Percentiles rank a stretch among this genome's conserved stretches.
These are phyloP conservation scores for Brasenia schreberi DNA, from an alignment of 164 flowering plant genomes.

Conservation along the genomic window DNA sequence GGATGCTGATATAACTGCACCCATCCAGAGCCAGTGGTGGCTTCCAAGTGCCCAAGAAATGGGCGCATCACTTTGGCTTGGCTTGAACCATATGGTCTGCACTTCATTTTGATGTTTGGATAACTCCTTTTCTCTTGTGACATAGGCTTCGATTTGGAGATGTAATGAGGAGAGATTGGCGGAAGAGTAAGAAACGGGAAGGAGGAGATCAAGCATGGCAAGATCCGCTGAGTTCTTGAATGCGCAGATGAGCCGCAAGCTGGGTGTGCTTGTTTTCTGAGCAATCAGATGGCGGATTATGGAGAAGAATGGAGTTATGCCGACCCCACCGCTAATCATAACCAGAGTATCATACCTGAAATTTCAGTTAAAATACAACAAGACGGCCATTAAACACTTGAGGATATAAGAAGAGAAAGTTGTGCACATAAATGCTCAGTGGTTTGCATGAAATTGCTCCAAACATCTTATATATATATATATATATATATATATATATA, in stretches of 20 bases:
- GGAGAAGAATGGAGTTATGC: slow-evolving; percentile 73
- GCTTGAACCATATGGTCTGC: slow-evolving; percentile 52
- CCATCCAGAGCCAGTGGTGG: slow-evolving; percentile 64
- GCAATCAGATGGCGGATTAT: slow-evolving; percentile 50
- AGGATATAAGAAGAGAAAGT: too few species aligned
- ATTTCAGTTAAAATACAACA: too few species aligned
- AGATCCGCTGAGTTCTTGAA: slow-evolving; percentile 53
- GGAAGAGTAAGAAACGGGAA: slow-evolving; percentile 27
- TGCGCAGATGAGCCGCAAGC: slow-evolving; percentile 32
- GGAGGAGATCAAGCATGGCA: slow-evolving; percentile 60
- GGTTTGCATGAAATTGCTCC: too few species aligned
- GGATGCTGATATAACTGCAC: slow-evolving; percentile 49
- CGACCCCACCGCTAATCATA: slow-evolving; percentile 84
- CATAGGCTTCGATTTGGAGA: slow-evolving; percentile 57
- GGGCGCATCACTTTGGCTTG: slow-evolving; percentile 34
- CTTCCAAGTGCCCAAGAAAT: slow-evolving; percentile 47
- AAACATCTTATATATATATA: too few species aligned
- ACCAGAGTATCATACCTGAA: slow-evolving; percentile 69
- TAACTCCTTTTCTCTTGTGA: slow-evolving; percentile 47
- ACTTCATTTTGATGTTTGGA: slow-evolving; percentile 1
- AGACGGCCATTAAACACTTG: too few species aligned
- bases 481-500: too few species aligned
- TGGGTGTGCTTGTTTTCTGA: slow-evolving; percentile 11
- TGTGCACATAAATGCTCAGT: too few species aligned
- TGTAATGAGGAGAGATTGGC: slow-evolving; percentile 24